Percentiles rank a stretch among this genome's conserved stretches.
Evolutionary conservation across 257 asterid genomes (phyloP).

Genomic region (Marsdenia floribunda): DNA sequence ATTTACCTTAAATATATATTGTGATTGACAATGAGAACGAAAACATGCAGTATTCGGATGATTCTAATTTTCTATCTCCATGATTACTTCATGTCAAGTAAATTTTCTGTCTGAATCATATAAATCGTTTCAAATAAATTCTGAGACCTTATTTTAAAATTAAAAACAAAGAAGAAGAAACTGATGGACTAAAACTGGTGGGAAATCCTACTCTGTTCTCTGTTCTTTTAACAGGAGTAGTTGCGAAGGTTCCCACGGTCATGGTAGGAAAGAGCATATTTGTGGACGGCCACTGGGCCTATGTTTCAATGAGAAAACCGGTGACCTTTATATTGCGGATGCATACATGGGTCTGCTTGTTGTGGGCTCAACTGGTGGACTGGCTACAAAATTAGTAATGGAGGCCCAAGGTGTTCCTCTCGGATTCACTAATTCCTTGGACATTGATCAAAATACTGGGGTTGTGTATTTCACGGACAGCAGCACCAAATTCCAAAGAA

Average conservation of each 20-base stretch:
- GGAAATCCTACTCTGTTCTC: neutral
- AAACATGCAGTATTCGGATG: too few species aligned
- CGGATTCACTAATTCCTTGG: constrained; percentile 61
- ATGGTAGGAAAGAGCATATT: constrained; percentile 35
- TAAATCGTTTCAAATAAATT: too few species aligned
- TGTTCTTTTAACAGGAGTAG: constrained; percentile 29
- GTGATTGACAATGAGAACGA: too few species aligned
- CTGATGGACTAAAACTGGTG: neutral
- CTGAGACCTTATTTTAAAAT: too few species aligned
- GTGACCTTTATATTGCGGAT: constrained; percentile 64
- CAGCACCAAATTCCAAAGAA: constrained; percentile 51
- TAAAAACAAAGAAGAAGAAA: too few species aligned
- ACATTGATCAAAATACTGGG: constrained; percentile 47
- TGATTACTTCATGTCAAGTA: too few species aligned
- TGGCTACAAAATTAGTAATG: constrained; percentile 35
- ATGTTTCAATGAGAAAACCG: constrained; percentile 36
- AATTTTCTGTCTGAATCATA: too few species aligned
- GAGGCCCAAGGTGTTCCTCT: constrained; percentile 36
- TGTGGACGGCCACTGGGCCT: constrained; percentile 91
- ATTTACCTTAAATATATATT: too few species aligned
- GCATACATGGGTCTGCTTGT: constrained; percentile 70
- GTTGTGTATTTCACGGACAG: constrained; percentile 63
- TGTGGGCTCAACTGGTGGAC: constrained; percentile 63
- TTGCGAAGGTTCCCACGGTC: constrained; percentile 42
- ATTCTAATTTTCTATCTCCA: too few species aligned